Base-by-base conservation (phyloP, 768 basidiomycete genomes). In the Paxillus rubicundulus region DNA sequence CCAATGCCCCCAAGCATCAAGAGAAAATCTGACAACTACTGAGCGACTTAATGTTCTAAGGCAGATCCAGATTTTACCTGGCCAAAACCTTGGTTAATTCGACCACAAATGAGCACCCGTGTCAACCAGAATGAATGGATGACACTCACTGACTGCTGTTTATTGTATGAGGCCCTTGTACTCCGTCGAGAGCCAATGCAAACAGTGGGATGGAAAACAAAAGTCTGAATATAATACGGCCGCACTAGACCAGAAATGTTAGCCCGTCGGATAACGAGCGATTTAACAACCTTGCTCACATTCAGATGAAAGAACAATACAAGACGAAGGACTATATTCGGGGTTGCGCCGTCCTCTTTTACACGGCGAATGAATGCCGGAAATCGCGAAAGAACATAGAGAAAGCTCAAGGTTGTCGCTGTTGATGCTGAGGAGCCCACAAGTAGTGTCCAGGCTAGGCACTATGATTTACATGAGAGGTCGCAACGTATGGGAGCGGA, bases 221-320 rank as follows among this genome's bases (percentile, higher is more conserved):
- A 70, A 91, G 88, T 14, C 90, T 80, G 62, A 92, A 92, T 17
- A 84, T 67, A 42, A 92, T 82, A 21, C 90, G 83, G 28, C 82
- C 78, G 54, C 80, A 73, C 89, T 91, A 51, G 1, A 32, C 30
- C 39, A 21, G 30, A 7, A 16, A 27, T 0, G 41, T 50, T 34
- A 52, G 55, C 10, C 14, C 9, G 20, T 45, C 42, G 34, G 44
- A 33, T 45, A 9, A 45, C 2, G 2, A 10, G 28, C 3, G 27
- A 21, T 36, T 33, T 43, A 30, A 53, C 34, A 52, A 40, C 18
- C 44, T 17, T 5, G 62, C 89, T 54, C 54, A 91, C 90, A 63
- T 92, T 92, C 12, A 92, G 72, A 52, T 87, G 79, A 64, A 85
- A 88, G 63, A 90, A 92, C 4, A 82, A 88, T 21, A 82, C 72